Conservation (phyloP, 805 yeast species). For the Jamesozyma spencerorum region DNA sequence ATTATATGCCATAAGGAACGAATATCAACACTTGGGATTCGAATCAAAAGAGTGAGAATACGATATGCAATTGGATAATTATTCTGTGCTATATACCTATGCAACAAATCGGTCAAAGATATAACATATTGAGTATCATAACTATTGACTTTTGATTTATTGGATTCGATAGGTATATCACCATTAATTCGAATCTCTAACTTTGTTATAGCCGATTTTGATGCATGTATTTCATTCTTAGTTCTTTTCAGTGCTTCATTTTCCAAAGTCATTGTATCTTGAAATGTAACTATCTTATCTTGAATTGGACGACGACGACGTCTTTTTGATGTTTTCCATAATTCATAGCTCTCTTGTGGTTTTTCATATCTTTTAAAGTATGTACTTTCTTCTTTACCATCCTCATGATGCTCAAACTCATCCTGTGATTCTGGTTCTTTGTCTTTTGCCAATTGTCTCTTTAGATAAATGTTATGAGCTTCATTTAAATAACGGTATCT, state of each 20-base stretch:
- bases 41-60: constrained; percentile 40
- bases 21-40: constrained; percentile 43
- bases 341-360: constrained; percentile 26
- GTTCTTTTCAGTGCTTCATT: not conserved
- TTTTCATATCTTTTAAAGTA: constrained; percentile 22
- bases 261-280: constrained; percentile 7
- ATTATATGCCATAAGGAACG: constrained; percentile 58
- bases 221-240: not conserved
- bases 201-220: no score
- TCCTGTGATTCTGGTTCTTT: not conserved
- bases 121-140: constrained; percentile 18
- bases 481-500: constrained; percentile 24
- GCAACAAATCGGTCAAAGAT: constrained; percentile 37
- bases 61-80: constrained; percentile 52
- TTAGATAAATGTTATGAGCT: constrained; percentile 13
- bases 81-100: constrained; percentile 36
- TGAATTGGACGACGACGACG: constrained; percentile 14
- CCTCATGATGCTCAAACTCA: constrained; percentile 16
- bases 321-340: constrained; percentile 17
- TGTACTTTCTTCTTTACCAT: constrained; percentile 17
- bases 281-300: constrained; percentile 14
- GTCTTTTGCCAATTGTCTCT: no score
- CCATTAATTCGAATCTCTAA: constrained; percentile 1
- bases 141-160: constrained; percentile 5
- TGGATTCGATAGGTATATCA: not conserved